Evolutionary conservation across 345 rosid species (phyloP), one percentile per base, ranked within the genome.

Genomic region (Cardamine chenopodiifolia): DNA sequence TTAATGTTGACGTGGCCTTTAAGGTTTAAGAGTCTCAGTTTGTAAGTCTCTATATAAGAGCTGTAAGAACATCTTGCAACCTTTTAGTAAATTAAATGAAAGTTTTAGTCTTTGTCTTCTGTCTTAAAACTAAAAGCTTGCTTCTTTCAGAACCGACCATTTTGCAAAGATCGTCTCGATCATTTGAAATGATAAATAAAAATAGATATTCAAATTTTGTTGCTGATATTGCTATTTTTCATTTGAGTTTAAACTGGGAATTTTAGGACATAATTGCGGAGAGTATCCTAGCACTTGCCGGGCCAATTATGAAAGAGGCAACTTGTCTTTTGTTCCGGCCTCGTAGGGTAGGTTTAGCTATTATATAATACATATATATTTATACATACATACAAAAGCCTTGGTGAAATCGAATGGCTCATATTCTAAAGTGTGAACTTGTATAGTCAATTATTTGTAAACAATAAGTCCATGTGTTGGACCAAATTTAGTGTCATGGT

Each of bases 391-490:
- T 26, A 42, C 22, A 56, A 44, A 69, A 26, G 14, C 20, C 35
- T 32, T 47, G 7, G n/a, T 13, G 49, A 60, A 59, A 71, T 57
- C 18, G 75, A 34, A 25, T n/a, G 48, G 37, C 26, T 62, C 69
- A 50, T 34, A 32, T 14, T 50, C 11, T n/a, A 35, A 54, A 28
- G 37, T 58, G 67, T 66, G 72, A 66, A 50, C 72, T 7, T 49
- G 47, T 10, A 4, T 50, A 29, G 74, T 68, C 68, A 68, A 68
- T 55, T 17, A 52, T 40, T 37, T 68, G 50, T 54, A 31, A 29
- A 10, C 40, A 25, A 69, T 34, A 54, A 65, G 75, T 76, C 75
- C 70, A 76, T 54, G n/a, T 18, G 35, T 32, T 47, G 60, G 66
- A 69, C 66, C 70, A 53, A 62, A 42, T 53, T 26, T 23, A 52